These are phyloP conservation scores for Sphenostylis stenocarpa DNA, from an alignment of 306 rosid species.

Conservation along the genomic window DNA sequence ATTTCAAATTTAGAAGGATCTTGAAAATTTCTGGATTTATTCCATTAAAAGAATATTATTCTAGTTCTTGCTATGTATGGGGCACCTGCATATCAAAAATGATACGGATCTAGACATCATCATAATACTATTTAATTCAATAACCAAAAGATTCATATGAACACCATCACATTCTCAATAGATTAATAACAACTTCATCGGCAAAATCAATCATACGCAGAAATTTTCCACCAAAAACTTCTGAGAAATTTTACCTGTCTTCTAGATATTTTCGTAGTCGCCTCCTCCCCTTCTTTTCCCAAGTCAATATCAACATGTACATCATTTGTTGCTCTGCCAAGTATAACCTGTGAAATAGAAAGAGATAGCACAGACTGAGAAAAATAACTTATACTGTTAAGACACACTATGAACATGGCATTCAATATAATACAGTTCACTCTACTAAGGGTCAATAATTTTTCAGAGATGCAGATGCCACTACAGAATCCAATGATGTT, in stretches of 20 bases:
- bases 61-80: neutral
- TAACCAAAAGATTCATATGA: slow-evolving; percentile 7
- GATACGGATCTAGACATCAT: slow-evolving; percentile 1
- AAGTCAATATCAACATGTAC: slow-evolving; percentile 76
- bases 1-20: neutral
- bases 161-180: slow-evolving; percentile 16
- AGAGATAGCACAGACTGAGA: slow-evolving; percentile 24
- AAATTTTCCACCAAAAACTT: slow-evolving; percentile 17
- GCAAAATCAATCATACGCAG: slow-evolving; percentile 27
- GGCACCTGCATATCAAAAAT: slow-evolving; percentile 18
- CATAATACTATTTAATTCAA: neutral
- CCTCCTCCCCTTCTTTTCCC: slow-evolving; percentile 62
- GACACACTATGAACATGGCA: slow-evolving; percentile 3
- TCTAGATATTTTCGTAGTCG: slow-evolving; percentile 72
- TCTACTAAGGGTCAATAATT: slow-evolving; percentile 2
- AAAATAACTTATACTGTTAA: slow-evolving; percentile 23
- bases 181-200: neutral
- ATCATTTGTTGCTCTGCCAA: slow-evolving; percentile 77
- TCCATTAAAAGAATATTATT: neutral
- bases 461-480: slow-evolving; percentile 14
- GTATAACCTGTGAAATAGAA: slow-evolving; percentile 59
- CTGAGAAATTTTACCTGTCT: slow-evolving; percentile 65
- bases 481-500: neutral
- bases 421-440: slow-evolving; percentile 11
- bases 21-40: slow-evolving; percentile 7